Evolutionary conservation across 2,329 filamentous ascomycete species (phyloP).

Genomic region (Parastagonospora nodorum): DNA sequence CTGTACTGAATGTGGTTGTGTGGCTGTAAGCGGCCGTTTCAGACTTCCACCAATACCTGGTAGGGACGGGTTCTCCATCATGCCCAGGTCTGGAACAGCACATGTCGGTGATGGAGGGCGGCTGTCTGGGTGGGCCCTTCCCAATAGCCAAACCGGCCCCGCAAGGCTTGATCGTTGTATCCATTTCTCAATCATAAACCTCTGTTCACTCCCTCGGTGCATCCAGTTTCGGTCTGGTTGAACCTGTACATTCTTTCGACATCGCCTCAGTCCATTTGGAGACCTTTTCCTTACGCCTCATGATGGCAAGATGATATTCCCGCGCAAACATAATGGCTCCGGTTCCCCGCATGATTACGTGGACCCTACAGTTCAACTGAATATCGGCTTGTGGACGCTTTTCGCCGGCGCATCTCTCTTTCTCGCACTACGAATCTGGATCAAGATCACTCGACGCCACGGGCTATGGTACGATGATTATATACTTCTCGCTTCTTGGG

Average conservation of each 20-base stretch:
- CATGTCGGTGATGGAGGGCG: conserved; percentile 16
- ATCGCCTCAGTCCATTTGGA: conserved; percentile 14
- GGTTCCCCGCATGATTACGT: conserved; percentile 29
- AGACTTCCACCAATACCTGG: conserved; percentile 31
- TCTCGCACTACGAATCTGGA: conserved; percentile 43
- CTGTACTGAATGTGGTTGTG: conserved; percentile 20
- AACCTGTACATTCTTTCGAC: conserved; percentile 7
- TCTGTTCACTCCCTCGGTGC: conserved; percentile 7
- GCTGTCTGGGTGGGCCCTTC: conserved; percentile 14
- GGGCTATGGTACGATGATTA: conserved; percentile 50
- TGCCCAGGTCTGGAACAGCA: conserved; percentile 23
- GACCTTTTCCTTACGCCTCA: conserved; percentile 9
- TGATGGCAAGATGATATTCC: conserved; percentile 30
- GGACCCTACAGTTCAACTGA: conserved; percentile 43
- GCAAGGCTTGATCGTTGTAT: conserved; percentile 12
- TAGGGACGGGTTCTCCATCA: conserved; percentile 22
- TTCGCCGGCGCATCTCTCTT: conserved; percentile 45
- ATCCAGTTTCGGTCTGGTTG: not conserved
- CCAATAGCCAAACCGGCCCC: conserved; percentile 23
- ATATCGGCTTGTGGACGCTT: conserved; percentile 47
- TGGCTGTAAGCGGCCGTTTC: conserved; percentile 23
- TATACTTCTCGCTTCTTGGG: conserved; percentile 45
- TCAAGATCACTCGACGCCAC: conserved; percentile 45
- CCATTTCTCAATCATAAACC: conserved; percentile 14
- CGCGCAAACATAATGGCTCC: conserved; percentile 24